phyloP scores from a whole-genome alignment of 768 basidiomycete genomes.

The Lepiota subincarnata region DNA sequence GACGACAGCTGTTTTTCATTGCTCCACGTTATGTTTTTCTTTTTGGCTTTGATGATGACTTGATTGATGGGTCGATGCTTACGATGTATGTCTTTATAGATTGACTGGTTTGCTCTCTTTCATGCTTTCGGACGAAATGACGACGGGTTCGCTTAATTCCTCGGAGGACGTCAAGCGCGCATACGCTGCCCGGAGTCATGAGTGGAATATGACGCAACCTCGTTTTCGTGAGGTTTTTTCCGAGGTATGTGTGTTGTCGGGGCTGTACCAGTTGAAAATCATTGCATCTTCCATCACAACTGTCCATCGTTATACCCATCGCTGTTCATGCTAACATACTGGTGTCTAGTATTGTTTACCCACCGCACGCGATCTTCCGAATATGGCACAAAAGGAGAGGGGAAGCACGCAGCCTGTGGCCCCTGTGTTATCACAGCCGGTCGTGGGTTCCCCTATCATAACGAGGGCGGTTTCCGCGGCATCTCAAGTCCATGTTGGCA shows the following conservation, averaged over 20 bases:
- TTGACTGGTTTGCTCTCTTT: conserved; percentile 91
- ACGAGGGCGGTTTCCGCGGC: neutral
- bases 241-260: conserved; percentile 50
- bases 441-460: conserved; percentile 13
- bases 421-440: conserved; percentile 12
- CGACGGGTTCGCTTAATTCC: conserved; percentile 86
- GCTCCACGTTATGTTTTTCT: neutral
- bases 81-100: conserved; percentile 36
- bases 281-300: conserved; percentile 8
- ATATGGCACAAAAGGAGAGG: conserved; percentile 85
- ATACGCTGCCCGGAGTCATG: conserved; percentile 77
- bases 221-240: conserved; percentile 88
- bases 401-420: conserved; percentile 38
- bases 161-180: conserved; percentile 72
- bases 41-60: conserved; percentile 8
- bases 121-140: conserved; percentile 96
- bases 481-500: neutral
- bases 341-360: conserved; percentile 64
- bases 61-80: neutral
- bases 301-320: conserved; percentile 4
- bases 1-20: neutral
- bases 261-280: conserved; percentile 8
- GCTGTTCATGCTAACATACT: conserved; percentile 6
- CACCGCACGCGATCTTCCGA: conserved; percentile 71
- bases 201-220: conserved; percentile 76